phyloP scores from a whole-genome alignment of 257 asterid species.

The Solanum dulcamara region DNA sequence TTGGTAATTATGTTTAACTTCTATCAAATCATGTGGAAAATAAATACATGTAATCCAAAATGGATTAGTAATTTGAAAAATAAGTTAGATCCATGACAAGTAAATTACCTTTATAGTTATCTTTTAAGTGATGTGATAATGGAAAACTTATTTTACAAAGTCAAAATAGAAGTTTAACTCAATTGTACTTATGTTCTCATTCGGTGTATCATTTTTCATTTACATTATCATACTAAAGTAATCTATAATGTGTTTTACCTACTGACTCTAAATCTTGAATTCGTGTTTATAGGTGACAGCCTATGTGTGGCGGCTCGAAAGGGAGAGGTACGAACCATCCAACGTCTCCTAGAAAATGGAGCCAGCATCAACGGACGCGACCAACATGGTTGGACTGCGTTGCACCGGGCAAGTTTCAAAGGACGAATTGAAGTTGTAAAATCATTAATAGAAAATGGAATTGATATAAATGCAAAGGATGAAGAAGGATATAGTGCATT shows the following conservation, averaged over 20 bases:
- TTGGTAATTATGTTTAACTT: neutral
- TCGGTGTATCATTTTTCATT: neutral
- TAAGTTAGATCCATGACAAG: neutral
- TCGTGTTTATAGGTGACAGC: conserved; percentile 14
- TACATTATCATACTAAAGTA: neutral
- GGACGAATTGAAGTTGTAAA: conserved; percentile 44
- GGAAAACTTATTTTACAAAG: neutral
- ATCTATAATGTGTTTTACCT: neutral
- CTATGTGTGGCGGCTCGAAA: conserved; percentile 50
- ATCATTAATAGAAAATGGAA: conserved; percentile 41
- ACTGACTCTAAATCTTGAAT: neutral
- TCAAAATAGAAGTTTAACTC: neutral
- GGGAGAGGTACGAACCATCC: conserved; percentile 55
- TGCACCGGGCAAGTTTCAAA: conserved; percentile 65
- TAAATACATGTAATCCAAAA: neutral
- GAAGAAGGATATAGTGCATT: conserved; percentile 64
- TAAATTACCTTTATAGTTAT: neutral
- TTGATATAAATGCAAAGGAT: conserved; percentile 46
- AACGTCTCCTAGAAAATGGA: conserved; percentile 46
- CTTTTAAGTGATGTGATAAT: neutral
- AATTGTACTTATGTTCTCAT: neutral
- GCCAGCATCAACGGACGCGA: conserved; percentile 59
- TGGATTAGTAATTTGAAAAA: neutral
- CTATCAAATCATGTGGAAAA: neutral
- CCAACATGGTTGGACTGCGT: conserved; percentile 66